phyloP scores from a whole-genome alignment of 352 stramenopile genomes.

The Phytophthora foliorum region DNA sequence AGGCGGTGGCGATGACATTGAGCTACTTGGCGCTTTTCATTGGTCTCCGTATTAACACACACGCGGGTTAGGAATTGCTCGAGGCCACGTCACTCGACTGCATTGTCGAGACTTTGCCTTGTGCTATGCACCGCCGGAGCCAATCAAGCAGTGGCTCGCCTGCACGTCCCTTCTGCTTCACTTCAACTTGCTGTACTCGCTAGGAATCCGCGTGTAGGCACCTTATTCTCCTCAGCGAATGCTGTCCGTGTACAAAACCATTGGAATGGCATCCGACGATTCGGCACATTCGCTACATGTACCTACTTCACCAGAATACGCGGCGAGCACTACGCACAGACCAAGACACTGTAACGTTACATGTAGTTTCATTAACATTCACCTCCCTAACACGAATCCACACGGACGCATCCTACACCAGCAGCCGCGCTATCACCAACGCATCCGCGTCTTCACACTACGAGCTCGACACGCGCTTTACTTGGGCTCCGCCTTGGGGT shows the following conservation, averaged over 20 bases:
- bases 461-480: conserved; percentile 1
- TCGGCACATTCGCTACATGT: neutral
- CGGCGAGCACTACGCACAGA: neutral
- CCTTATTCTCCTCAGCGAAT: too few relatives aligned
- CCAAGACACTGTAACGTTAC: neutral
- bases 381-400: too few relatives aligned
- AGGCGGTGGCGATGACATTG: conserved; percentile 20
- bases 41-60: conserved; percentile 13
- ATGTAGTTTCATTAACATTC: neutral
- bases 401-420: too few relatives aligned
- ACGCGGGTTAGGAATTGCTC: conserved; percentile 9
- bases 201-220: too few relatives aligned
- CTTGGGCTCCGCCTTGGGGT: conserved; percentile 24
- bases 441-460: neutral
- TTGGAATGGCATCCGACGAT: too few relatives aligned
- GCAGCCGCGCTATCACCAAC: neutral
- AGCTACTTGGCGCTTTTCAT: conserved; percentile 21
- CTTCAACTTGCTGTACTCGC: neutral
- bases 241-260: too few relatives aligned
- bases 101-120: conserved; percentile 11
- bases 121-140: neutral
- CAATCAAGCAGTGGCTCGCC: neutral
- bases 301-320: neutral
- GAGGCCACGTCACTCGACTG: neutral
- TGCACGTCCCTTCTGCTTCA: conserved; percentile 7